These are phyloP conservation scores for Clarireedia monteithiana DNA, from an alignment of 2,329 filamentous ascomycete species.

Conservation along the genomic window DNA sequence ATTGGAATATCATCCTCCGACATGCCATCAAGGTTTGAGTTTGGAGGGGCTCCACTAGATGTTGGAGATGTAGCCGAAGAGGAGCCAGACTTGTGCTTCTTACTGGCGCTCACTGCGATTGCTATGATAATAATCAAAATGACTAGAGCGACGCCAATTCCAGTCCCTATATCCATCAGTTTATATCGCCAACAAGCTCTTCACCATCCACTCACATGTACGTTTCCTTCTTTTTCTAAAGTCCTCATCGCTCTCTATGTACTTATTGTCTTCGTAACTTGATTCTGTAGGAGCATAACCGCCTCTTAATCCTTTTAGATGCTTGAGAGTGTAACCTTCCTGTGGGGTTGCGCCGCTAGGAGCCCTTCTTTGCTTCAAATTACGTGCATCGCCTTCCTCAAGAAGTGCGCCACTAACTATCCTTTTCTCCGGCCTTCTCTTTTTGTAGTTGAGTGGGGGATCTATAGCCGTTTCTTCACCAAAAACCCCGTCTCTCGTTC, in stretches of 20 bases:
- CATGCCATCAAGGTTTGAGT: conserved; percentile 44
- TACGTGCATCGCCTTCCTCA: conserved; percentile 56
- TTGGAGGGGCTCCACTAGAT: conserved; percentile 23
- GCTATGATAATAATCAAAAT: conserved; percentile 60
- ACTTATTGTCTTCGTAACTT: neutral
- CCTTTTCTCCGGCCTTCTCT: conserved; percentile 37
- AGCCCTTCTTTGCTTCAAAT: conserved; percentile 40
- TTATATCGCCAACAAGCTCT: neutral
- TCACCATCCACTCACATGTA: conserved; percentile 42
- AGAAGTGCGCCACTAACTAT: conserved; percentile 63
- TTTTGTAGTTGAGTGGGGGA: conserved; percentile 18
- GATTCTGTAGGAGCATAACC: conserved; percentile 5
- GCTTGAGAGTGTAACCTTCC: conserved; percentile 34
- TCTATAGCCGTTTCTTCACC: conserved; percentile 20
- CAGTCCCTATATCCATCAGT: conserved; percentile 35
- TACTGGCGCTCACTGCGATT: conserved; percentile 57
- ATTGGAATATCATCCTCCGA: conserved; percentile 42
- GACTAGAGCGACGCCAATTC: conserved; percentile 44
- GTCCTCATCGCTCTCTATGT: conserved; percentile 7
- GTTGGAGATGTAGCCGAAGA: conserved; percentile 13
- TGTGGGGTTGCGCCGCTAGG: neutral
- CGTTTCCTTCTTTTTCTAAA: conserved; percentile 45
- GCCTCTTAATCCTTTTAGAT: conserved; percentile 35
- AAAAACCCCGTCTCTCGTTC: conserved; percentile 9
- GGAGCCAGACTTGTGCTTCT: conserved; percentile 42